Evolutionary conservation across 2,329 filamentous ascomycete genomes (phyloP).

Genomic region (Proliferodiscus dingleyae): DNA sequence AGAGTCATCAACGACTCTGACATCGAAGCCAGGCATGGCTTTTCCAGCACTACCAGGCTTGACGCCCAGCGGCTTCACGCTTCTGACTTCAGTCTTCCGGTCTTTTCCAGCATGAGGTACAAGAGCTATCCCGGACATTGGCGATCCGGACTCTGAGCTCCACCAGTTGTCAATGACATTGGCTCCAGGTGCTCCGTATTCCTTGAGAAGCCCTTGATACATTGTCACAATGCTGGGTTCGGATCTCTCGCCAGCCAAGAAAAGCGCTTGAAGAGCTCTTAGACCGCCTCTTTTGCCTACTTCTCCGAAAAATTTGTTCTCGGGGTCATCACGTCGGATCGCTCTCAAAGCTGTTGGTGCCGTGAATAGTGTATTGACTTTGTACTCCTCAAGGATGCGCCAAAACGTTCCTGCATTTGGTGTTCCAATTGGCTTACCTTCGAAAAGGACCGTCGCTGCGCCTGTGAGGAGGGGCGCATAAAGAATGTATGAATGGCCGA

Average conservation of each 20-base stretch:
- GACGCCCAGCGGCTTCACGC: conserved; percentile 50
- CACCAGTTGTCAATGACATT: conserved; percentile 69
- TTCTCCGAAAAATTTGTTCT: conserved; percentile 59
- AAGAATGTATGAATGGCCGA: conserved; percentile 81
- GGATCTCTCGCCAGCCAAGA: conserved; percentile 83
- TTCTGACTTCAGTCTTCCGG: conserved; percentile 35
- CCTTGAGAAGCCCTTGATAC: conserved; percentile 68
- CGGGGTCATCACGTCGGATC: conserved; percentile 79
- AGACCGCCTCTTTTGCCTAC: conserved; percentile 66
- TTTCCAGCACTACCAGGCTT: conserved; percentile 87
- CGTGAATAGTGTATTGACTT: conserved; percentile 78
- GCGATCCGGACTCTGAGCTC: conserved; percentile 66
- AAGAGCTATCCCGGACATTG: conserved; percentile 61
- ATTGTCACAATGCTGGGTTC: conserved; percentile 79
- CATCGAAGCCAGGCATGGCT: conserved; percentile 86
- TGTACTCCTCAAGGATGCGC: conserved; percentile 79
- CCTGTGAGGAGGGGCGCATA: conserved; percentile 83
- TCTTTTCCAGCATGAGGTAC: conserved; percentile 57
- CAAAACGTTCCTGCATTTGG: conserved; percentile 85
- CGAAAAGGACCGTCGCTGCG: conserved; percentile 81
- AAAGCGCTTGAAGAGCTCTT: conserved; percentile 67
- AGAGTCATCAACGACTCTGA: conserved; percentile 75
- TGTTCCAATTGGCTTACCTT: conserved; percentile 90
- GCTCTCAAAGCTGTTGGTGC: conserved; percentile 83
- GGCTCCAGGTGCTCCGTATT: conserved; percentile 60